phyloP scores from a whole-genome alignment of 257 asterid genomes.

The Anisodus acutangulus region DNA sequence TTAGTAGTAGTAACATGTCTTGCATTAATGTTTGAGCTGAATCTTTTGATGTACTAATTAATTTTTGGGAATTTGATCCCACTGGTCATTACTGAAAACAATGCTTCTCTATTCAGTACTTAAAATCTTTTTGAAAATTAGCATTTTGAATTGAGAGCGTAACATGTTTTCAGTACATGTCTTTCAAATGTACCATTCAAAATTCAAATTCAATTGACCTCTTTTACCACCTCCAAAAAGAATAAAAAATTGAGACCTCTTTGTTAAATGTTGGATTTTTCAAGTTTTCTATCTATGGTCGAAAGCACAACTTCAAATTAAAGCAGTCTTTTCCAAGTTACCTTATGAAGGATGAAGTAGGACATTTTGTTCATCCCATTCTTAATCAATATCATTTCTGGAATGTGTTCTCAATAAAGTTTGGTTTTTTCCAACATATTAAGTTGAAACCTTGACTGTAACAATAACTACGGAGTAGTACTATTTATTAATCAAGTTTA shows the following conservation, averaged over 20 bases:
- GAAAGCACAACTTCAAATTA: too few species aligned
- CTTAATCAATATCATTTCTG: background rate
- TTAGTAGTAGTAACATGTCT: background rate
- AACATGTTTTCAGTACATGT: background rate
- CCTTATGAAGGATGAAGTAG: background rate
- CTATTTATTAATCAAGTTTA: too few species aligned
- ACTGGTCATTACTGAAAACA: conserved; percentile 40
- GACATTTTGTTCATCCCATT: background rate
- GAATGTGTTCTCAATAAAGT: background rate
- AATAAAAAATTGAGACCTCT: background rate
- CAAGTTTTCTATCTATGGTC: background rate
- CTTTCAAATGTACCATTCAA: background rate
- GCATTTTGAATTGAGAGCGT: conserved; percentile 10
- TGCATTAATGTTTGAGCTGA: conserved; percentile 43
- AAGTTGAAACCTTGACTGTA: background rate
- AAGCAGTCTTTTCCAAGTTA: too few species aligned
- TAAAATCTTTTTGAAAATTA: conserved; percentile 16
- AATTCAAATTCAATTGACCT: too few species aligned
- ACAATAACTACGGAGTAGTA: background rate
- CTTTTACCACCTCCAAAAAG: too few species aligned
- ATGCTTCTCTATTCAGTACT: conserved; percentile 31
- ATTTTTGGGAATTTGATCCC: conserved; percentile 43
- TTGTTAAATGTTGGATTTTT: conserved; percentile 1
- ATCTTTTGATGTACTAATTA: conserved; percentile 24
- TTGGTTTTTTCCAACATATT: background rate